Base-by-base conservation (phyloP, 805 yeast species). In the Kuraishia hungarica region DNA sequence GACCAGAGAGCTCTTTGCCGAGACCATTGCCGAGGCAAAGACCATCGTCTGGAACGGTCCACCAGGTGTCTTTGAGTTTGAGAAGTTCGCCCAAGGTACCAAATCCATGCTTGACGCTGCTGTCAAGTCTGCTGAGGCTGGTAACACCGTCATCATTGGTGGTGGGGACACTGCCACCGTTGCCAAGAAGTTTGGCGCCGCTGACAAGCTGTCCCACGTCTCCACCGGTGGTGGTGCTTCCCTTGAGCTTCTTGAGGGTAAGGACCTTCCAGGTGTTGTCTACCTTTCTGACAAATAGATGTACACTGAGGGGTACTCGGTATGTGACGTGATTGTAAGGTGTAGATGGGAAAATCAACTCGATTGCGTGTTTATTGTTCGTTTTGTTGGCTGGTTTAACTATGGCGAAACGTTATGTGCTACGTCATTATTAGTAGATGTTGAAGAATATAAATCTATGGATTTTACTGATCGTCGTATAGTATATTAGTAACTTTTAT, bases 141-240 rank as follows among this genome's bases (percentile, higher is more conserved):
- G 97, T 71, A 84, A 84, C 81, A 88, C 97, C 61, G 97, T 93
- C 61, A 96, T 93, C 77, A 89, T 94, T 68, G 99, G 99, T 78
- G 94, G 94, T 80, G 99, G 99, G 83, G 99, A 94, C 78, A 94
- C 99, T 67, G 99, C 99, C 65, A 94, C 99, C 63, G 94, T 92
- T 64, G 97, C 97, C 70, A 93, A 93, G 90, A 94, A 94, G 82
- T 94, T 79, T 78, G 97, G 97, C 72, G 97, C 86, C 63, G 92
- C 89, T 66, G 97, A 89, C 72, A 89, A 94, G 82, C 83, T 94
- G 69, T 90, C 97, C 54, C 99, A 94, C 77, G 97, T 94, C 64
- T 93, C 98, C 64, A 94, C 99, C 61, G 99, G 99, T 79, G 99
- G 99, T 79, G 99, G 99, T 83, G 99, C 99, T 64, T 93, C 98